Evolutionary conservation across 129 eudicot species (phyloP), one percentile per base, ranked within the genome.

Genomic region (Centaurea solstitialis): DNA sequence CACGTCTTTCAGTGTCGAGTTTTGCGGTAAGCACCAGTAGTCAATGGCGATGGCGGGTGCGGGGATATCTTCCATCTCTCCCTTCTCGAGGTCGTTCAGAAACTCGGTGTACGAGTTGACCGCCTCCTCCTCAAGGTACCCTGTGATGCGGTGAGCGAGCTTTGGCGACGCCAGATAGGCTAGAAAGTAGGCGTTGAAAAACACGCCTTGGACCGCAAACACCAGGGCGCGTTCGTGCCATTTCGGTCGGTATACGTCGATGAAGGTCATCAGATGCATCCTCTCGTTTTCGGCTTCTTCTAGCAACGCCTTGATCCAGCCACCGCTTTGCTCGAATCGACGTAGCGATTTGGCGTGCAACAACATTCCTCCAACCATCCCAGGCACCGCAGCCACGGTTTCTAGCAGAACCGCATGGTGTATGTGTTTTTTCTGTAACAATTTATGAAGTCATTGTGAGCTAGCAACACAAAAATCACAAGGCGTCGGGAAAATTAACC

Each of bases 221-320:
- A 88, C 92, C 17, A 88, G 50, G 80, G 89, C 87, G 15, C 89
- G 85, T 69, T 88, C 92, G 5, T 88, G 88, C 92, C 89, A 88
- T 70, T 70, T 64, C 4, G 92, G 89, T 38, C 79, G 11, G 61
- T 78, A 79, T 21, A 88, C 64, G 9, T 88, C 89, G 10, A 83
- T 80, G 50, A 88, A 88, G 7, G 92, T 88, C 92, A 88, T 88
- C 47, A 88, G 84, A 76, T 88, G 92, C 92, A 86, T 88, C 74
- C 92, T 30, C 78, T 88, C 89, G 20, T 88, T 88, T 83, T 88
- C 92, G 18, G 92, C 89, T 80, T 88, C 92, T 80, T 88, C 92
- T 64, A 88, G 30, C 30, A 88, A 68, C 41, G 89, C 89, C 61
- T 88, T 88, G 82, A 88, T 88, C 92, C 89, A 88, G 0, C 92